Base-by-base conservation (phyloP, 2,329 filamentous ascomycete species). In the Ceratocystis smalleyi region DNA sequence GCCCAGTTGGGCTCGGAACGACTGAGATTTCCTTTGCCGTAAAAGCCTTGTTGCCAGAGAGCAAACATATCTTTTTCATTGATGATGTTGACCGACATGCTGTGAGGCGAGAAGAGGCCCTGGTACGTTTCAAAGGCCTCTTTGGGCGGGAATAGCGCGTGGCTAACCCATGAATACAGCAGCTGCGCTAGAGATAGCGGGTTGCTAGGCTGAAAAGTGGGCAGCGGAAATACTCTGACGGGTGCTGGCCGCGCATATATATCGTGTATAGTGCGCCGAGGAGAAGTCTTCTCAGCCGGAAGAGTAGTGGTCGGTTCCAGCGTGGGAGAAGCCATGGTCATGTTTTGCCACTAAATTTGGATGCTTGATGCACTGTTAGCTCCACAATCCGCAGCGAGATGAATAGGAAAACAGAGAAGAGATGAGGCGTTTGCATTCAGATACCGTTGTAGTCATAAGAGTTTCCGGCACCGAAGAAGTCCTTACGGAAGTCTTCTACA, bases 41-140 rank as follows among this genome's bases (percentile, higher is more conserved):
- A 99, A 75, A 99, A 99, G 4, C 94, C 94, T 76, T 95, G 89
- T 74, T 96, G 89, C 94, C 95, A 99, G 27, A 99, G 75, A 1
- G 86, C 89, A 64, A 87, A 81, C 67, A 95, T 86, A 2, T 89
- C 86, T 64, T 80, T 79, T 30, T 84, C 78, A 72, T 96, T 87
- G 19, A 84, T 89, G 65, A 99, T 80, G 72, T 96, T 89, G 17
- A 99, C 82, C 0, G 91, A 94, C 35, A 86, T 83, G 2, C 90
- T 95, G 65, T 86, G 83, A 1, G 82, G 75, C n/a, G 90, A 92
- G 79, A 92, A 96, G 68, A 87, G 82, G 61, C 87, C 92, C 60
- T 81, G 77, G 72, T 94, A 87, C 51, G 84, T 75, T 45, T 82
- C 76, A 10, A 81, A 77, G 4, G 84, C 81, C 71, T 91, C 86